Evolutionary conservation across 1,139 yeast species (phyloP), one percentile per base, ranked within the genome.

Genomic region (Debaryomyces subglobosus): DNA sequence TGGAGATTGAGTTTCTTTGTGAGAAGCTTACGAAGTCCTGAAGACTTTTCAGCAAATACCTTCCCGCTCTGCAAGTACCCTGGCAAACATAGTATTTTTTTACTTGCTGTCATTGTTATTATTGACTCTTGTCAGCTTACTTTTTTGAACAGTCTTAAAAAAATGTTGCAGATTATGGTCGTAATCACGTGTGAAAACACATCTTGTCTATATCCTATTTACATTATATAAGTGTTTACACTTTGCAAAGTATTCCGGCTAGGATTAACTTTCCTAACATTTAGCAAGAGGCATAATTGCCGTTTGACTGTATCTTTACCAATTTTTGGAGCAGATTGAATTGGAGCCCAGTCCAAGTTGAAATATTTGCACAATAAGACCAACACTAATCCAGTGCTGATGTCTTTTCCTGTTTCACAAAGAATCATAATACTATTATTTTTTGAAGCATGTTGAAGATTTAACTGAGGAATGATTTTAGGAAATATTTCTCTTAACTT

Each of bases 241-340:
- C 86, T 79, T 55, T 87, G 94, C 37, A 89, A 67, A 0, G 95
- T 86, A 24, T 88, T 83, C 46, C 97, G 70, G 51, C 92, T 84
- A 0, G 96, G 96, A 52, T 89, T 88, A 7, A 81, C 81, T 41
- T 76, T 78, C 20, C 75, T 65, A 3, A 67, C 57, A 4, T 72
- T 67, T 21, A 77, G 72, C 5, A 89, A 59, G 46, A 65, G 64
- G 2, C 84, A 79, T 40, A 89, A 65, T 49, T 86, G 85, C 53
- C 76, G 77, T 49, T 83, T 79, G 7, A 90, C 78, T 4, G 72
- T 57, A 21, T 75, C 82, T 60, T 87, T 87, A 36, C 74, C 66
- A 10, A 74, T 65, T 44, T 68, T 58, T 25, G 58, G 60, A 2
- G 53, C 51, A 0, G 39, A 46, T 1, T 48, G 6, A 3, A 44